Evolutionary conservation across 2,329 filamentous ascomycete species (phyloP), one percentile per base, ranked within the genome.

Genomic region (Arthrobotrys conoides): DNA sequence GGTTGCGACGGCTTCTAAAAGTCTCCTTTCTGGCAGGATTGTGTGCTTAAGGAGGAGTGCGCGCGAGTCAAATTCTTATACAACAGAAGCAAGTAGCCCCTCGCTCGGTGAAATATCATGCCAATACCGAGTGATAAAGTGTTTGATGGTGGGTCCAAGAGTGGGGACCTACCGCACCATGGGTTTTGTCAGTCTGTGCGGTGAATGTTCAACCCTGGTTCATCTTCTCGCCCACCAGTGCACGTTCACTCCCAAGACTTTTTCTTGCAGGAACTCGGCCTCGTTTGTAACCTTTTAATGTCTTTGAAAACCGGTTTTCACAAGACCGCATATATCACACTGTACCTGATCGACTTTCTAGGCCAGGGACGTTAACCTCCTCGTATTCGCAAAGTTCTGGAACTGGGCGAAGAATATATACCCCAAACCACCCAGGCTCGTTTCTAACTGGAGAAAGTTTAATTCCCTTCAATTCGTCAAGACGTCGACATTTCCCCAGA

Each of bases 191-290:
- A 51, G 72, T 77, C 72, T 71, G 72, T 77, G 72, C 72, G 72
- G 64, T 53, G 69, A 53, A 66, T 66, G 66, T 44, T 77, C 57
- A 66, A 77, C 66, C 72, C 72, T 77, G 59, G 72, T 71, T 71
- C 66, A 67, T 70, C 49, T 76, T 71, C 59, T 77, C 67, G 72
- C 72, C 72, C 72, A 77, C 72, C 66, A 38, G 55, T 77, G 66
- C 72, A 71, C 67, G 72, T 66, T 67, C 59, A 59, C 70, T 38
- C 48, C 46, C 53, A 46, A 46, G 38, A 22, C 59, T 59, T 71
- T 71, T 59, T 64, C 65, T 69, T 66, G 72, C 72, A 53, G 20
- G 9, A 77, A 71, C 66, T 67, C 72, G 72, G 66, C 61, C 46
- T 64, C 48, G 53, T 57, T 48, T 70, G 44, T 64, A 69, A 41